Evolutionary conservation across 768 basidiomycete genomes (phyloP).

Genomic region (Gymnopilus dilepis): DNA sequence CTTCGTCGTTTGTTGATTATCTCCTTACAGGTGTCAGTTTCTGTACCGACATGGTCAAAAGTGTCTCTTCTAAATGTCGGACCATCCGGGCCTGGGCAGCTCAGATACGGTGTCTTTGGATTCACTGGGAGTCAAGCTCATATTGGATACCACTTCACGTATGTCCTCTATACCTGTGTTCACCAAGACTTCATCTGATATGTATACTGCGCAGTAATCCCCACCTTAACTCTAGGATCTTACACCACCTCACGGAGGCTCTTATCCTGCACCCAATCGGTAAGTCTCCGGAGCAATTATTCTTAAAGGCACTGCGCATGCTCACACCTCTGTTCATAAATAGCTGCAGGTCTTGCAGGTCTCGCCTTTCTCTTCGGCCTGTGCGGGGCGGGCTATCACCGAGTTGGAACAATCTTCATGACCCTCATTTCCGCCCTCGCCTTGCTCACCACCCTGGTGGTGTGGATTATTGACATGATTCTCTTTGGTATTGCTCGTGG

Average conservation of each 20-base stretch:
- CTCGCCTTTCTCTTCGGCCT: slow-evolving; percentile 72
- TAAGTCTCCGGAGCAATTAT: slow-evolving; percentile 32
- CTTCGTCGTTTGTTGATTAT: slow-evolving; percentile 1
- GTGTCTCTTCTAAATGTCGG: slow-evolving; percentile 71
- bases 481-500: slow-evolving; percentile 76
- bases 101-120: slow-evolving; percentile 79
- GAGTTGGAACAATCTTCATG: slow-evolving; percentile 81
- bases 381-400: slow-evolving; percentile 67
- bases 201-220: slow-evolving; percentile 36
- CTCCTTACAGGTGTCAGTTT: slow-evolving; percentile 64
- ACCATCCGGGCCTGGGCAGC: slow-evolving; percentile 35
- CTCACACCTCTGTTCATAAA: not conserved
- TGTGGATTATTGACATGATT: slow-evolving; percentile 79
- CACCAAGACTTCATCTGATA: not conserved
- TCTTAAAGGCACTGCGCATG: not conserved
- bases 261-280: slow-evolving; percentile 85
- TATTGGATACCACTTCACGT: slow-evolving; percentile 69
- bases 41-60: slow-evolving; percentile 73
- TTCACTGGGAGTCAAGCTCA: slow-evolving; percentile 58
- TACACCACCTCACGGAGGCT: slow-evolving; percentile 73
- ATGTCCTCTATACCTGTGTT: slow-evolving; percentile 26
- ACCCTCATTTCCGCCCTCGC: slow-evolving; percentile 69
- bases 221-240: slow-evolving; percentile 52
- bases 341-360: slow-evolving; percentile 69
- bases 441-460: slow-evolving; percentile 67